Conservation (phyloP, 768 basidiomycete genomes). For the Russula sp. region DNA sequence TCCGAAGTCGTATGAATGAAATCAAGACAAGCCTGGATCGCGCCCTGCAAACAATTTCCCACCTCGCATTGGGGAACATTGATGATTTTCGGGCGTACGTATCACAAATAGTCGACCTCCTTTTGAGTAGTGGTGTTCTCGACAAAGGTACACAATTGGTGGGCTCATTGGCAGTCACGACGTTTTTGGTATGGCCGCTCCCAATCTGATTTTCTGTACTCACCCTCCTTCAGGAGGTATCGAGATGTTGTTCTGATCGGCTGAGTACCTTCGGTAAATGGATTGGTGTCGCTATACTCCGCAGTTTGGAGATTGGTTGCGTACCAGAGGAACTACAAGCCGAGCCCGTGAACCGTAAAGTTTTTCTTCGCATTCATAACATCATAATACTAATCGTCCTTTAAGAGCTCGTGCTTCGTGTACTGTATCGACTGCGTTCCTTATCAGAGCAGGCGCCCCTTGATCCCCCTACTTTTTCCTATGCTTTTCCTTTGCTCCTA, state of each 20-base stretch:
- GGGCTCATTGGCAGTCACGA: constrained; percentile 55
- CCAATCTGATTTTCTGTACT: background rate
- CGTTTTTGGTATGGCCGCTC: constrained; percentile 58
- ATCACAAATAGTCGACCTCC: constrained; percentile 45
- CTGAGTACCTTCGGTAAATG: constrained; percentile 60
- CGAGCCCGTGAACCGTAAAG: constrained; percentile 61
- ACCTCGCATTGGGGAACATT: constrained; percentile 44
- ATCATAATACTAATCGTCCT: background rate
- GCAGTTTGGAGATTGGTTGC: constrained; percentile 55
- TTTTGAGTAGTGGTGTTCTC: constrained; percentile 58
- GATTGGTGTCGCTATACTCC: constrained; percentile 78
- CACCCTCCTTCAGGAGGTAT: constrained; percentile 44
- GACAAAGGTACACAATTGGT: constrained; percentile 54
- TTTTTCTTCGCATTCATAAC: background rate
- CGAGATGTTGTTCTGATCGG: constrained; percentile 65
- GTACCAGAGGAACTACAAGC: constrained; percentile 67
- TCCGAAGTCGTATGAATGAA: constrained; percentile 51
- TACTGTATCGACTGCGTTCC: constrained; percentile 76
- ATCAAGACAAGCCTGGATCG: constrained; percentile 52
- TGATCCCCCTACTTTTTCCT: constrained; percentile 80
- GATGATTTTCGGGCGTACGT: constrained; percentile 53
- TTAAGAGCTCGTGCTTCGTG: constrained; percentile 72
- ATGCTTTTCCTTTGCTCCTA: constrained; percentile 66
- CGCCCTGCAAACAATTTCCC: constrained; percentile 61
- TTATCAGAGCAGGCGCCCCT: constrained; percentile 77